Conservation (phyloP, 139 green algal genomes). For the Haematococcus lacustris region DNA sequence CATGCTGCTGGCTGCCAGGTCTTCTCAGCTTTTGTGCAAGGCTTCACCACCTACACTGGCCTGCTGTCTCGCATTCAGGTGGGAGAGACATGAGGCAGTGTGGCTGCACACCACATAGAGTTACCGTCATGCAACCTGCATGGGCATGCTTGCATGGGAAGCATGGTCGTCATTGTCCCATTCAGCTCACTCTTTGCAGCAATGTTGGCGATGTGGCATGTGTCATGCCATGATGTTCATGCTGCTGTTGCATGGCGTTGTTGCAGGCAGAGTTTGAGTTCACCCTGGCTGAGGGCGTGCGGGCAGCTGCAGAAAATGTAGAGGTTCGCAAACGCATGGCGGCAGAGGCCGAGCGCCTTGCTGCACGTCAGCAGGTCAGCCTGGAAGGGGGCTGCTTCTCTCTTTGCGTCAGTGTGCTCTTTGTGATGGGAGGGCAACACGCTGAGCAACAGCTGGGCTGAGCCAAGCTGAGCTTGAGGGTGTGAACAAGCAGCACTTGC, state of each 20-base stretch:
- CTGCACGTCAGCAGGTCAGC: not conserved
- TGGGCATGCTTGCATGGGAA: not conserved
- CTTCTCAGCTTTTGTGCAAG: constrained; percentile 30
- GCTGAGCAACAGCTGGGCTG: too few relatives aligned
- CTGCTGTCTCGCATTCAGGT: constrained; percentile 28
- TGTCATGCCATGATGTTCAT: not conserved
- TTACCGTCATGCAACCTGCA: not conserved
- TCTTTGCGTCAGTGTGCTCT: too few relatives aligned
- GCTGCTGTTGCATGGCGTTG: not conserved
- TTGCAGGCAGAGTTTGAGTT: constrained; percentile 29
- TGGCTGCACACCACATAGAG: not conserved
- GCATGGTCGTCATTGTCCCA: too few relatives aligned
- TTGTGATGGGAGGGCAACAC: too few relatives aligned
- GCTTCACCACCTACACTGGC: constrained; percentile 28
- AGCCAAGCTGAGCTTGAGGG: too few relatives aligned
- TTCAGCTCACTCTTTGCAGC: too few relatives aligned
- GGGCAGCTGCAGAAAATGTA: constrained; percentile 27
- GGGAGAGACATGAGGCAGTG: not conserved
- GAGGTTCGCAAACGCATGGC: constrained; percentile 20
- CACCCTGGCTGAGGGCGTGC: constrained; percentile 26
- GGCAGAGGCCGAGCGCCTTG: constrained; percentile 10
- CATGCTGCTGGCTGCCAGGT: too few relatives aligned
- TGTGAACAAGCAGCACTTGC: too few relatives aligned
- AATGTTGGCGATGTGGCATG: not conserved
- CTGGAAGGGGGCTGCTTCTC: too few relatives aligned